Conservation (phyloP, 1,284 basidiomycete species). For the Naganishia cerealis region DNA sequence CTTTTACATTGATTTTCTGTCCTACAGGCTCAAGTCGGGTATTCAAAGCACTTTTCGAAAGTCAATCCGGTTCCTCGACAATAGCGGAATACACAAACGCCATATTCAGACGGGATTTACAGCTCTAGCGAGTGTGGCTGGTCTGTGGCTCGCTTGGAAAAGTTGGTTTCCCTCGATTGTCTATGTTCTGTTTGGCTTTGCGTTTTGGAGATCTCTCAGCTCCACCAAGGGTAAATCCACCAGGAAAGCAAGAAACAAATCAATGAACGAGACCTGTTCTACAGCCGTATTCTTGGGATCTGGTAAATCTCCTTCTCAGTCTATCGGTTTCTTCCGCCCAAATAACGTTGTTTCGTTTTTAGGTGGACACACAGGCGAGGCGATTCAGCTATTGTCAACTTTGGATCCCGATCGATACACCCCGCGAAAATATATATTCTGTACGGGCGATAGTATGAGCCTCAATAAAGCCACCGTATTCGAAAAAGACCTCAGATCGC, state of each 20-base stretch:
- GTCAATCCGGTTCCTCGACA: not conserved
- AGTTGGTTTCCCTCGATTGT: slow-evolving; percentile 10
- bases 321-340: not conserved
- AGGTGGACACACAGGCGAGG: slow-evolving; percentile 96
- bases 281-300: slow-evolving; percentile 31
- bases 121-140: not conserved
- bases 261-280: slow-evolving; percentile 15
- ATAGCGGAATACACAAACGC: not conserved
- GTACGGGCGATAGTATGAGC: slow-evolving; percentile 78
- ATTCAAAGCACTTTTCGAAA: slow-evolving; percentile 1
- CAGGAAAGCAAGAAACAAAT: not conserved
- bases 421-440: slow-evolving; percentile 77
- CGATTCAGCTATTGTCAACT: slow-evolving; percentile 70
- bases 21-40: slow-evolving; percentile 1
- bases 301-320: slow-evolving; percentile 2
- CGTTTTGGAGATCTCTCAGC: slow-evolving; percentile 1
- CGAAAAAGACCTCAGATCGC: slow-evolving; percentile 58
- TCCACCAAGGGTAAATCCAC: not conserved
- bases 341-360: slow-evolving; percentile 6
- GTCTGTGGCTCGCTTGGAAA: slow-evolving; percentile 1
- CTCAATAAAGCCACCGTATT: slow-evolving; percentile 67
- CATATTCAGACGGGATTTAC: not conserved
- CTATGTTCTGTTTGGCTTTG: slow-evolving; percentile 1
- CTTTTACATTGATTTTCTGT: not conserved
- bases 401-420: slow-evolving; percentile 75